Evolutionary conservation across 129 eudicot species (phyloP).

Genomic region (Daucus carota): DNA sequence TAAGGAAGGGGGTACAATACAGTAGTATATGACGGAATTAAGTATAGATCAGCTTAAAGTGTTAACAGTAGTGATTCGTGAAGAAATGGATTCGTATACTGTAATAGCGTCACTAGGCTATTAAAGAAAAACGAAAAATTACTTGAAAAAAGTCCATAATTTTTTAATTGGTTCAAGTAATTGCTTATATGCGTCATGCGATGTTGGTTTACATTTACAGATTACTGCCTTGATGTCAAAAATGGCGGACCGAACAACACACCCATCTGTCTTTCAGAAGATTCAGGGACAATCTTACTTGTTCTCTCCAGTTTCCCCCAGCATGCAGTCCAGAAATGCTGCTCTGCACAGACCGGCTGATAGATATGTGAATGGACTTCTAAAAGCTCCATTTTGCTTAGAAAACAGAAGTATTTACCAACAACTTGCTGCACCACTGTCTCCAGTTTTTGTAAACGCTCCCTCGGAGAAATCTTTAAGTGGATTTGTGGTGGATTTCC

Average conservation of each 20-base stretch:
- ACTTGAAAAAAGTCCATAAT: neutral
- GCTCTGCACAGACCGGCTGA: conserved; percentile 6
- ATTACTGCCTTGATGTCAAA: conserved; percentile 9
- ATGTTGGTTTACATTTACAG: conserved; percentile 11
- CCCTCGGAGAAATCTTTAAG: conserved; percentile 43
- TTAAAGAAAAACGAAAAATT: too few species aligned
- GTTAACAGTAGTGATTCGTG: neutral
- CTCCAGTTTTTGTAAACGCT: conserved; percentile 39
- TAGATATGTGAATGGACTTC: conserved; percentile 23
- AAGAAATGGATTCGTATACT: neutral
- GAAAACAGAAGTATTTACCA: conserved; percentile 14
- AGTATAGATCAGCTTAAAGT: too few species aligned
- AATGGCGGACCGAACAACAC: conserved; percentile 29
- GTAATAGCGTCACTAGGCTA: neutral
- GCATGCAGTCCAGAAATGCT: conserved; percentile 17
- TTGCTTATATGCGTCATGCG: neutral
- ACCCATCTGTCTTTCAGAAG: conserved; percentile 28
- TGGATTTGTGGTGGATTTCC: conserved; percentile 48
- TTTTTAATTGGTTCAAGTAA: neutral
- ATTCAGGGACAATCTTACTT: conserved; percentile 27
- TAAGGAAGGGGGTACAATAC: too few species aligned
- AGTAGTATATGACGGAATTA: too few species aligned
- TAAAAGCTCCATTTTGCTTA: conserved; percentile 15
- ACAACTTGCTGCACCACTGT: conserved; percentile 16
- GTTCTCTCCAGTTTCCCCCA: conserved; percentile 22